Conservation (phyloP, 805 yeast genomes). For the Candida pini region DNA sequence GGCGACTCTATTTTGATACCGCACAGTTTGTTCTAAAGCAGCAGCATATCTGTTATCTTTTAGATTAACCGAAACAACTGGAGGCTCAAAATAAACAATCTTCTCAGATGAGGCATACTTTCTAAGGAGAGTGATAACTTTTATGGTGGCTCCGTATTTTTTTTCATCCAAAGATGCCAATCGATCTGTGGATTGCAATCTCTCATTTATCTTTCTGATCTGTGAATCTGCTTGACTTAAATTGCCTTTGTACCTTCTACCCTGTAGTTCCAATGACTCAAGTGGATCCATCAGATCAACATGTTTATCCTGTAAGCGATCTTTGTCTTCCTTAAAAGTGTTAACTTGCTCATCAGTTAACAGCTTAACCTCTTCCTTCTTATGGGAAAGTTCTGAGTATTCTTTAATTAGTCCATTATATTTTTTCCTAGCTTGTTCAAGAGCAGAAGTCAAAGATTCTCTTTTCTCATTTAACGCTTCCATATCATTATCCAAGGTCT, state of each 20-base stretch:
- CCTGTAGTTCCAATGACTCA: conserved; percentile 11
- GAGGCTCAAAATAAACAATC: conserved; percentile 62
- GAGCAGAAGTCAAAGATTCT: conserved; percentile 28
- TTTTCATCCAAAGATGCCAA: conserved; percentile 38
- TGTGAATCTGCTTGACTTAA: conserved; percentile 14
- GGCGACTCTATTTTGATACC: conserved; percentile 48
- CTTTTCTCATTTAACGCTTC: conserved; percentile 28
- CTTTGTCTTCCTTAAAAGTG: conserved; percentile 20
- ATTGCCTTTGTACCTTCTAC: conserved; percentile 5
- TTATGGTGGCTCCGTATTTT: conserved; percentile 21
- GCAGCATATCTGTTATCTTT: conserved; percentile 44
- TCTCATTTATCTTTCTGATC: conserved; percentile 12
- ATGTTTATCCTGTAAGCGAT: conserved; percentile 19
- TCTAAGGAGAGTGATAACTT: conserved; percentile 40
- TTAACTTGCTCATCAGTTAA: conserved; percentile 16
- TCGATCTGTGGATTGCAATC: conserved; percentile 43
- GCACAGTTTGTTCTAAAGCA: conserved; percentile 53
- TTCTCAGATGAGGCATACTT: conserved; percentile 24
- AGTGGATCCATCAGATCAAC: conserved; percentile 15
- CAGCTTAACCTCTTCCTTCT: conserved; percentile 8
- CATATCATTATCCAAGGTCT: conserved; percentile 20
- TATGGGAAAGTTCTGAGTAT: conserved; percentile 7
- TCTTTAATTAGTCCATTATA: conserved; percentile 13
- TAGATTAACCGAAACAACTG: conserved; percentile 58
- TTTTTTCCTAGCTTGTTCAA: conserved; percentile 30